Conservation (phyloP, 1,139 yeast genomes). For the Candida tetrigidarum region DNA sequence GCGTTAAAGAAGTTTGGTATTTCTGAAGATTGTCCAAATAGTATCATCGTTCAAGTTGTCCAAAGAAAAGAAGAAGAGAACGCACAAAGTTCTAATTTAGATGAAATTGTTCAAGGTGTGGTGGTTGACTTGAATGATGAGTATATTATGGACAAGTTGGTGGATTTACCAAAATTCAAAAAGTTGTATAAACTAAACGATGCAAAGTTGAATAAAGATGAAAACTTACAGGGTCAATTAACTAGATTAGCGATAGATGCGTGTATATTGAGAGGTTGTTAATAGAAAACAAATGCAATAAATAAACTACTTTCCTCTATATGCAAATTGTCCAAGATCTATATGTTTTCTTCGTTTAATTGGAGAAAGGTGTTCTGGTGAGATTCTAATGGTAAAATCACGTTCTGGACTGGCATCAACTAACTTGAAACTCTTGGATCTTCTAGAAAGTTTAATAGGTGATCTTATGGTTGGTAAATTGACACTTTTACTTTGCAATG, state of each 20-base stretch:
- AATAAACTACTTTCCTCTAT: conserved; percentile 7
- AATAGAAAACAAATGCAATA: no score
- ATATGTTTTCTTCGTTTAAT: conserved; percentile 8
- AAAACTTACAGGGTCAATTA: conserved; percentile 26
- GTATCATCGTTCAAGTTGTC: conserved; percentile 39
- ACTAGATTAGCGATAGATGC: conserved; percentile 45
- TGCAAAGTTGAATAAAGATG: conserved; percentile 23
- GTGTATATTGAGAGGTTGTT: conserved; percentile 42
- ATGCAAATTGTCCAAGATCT: conserved; percentile 19
- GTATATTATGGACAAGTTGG: conserved; percentile 21
- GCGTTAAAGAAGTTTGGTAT: conserved; percentile 49
- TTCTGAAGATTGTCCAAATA: conserved; percentile 30
- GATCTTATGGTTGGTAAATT: conserved; percentile 4
- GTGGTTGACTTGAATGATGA: conserved; percentile 28
- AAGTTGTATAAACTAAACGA: conserved; percentile 46
- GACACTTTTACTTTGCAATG: conserved; percentile 8
- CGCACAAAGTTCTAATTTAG: conserved; percentile 8
- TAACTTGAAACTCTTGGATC: conserved; percentile 1
- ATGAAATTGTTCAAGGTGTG: conserved; percentile 16
- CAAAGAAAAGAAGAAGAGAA: conserved; percentile 16
- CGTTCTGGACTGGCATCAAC: conserved; percentile 12
- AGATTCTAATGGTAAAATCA: not conserved
- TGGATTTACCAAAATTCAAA: conserved; percentile 36
- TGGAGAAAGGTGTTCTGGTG: conserved; percentile 1
- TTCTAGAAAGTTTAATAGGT: conserved; percentile 2